Base-by-base conservation (phyloP, 148 eudicot species). In the Persicaria tinctoria region DNA sequence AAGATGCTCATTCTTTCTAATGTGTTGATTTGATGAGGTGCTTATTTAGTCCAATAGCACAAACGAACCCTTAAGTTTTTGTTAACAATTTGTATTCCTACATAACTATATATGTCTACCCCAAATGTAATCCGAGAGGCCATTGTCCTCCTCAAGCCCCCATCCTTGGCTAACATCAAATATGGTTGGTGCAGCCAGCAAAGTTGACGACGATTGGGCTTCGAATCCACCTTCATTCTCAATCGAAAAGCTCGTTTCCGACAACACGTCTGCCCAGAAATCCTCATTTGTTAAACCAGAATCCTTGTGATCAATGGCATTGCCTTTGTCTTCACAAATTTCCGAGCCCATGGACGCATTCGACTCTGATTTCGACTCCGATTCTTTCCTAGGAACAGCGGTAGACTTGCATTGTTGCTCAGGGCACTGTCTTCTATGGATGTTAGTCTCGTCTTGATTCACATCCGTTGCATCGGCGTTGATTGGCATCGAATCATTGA, bases 311-410 rank as follows among this genome's bases (percentile, higher is more conserved):
- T 27, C 18, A 66, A 9, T 13, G 5, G 6, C 48, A 23, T 41
- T 32, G 41, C 41, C 41, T 32, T 32, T 32, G 41, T 32, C 48
- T 38, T 44, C 47, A 8, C 6, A 13, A 66, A 0, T 8, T 4
- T 8, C 2, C 14, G 0, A n/a, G 4, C 3, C 14, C 14, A 8
- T 66, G 18, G 48, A 20, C 3, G 10, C 66, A 45, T 49, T 23
- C 1, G 48, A 70, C 46, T 70, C 77, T 46, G 73, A 79, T 57
- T 70, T 54, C 1, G 71, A 12, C 56, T 75, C 45, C 3, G 48
- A 10, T 13, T 79, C 79, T 80, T 79, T 73, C 46, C 75, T 62
- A 4, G 27, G 4, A 59, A 4, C 3, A 0, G 38, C 9, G 8
- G 10, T 5, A 20, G 63, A 18, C 8, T 20, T 4, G 4, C 9